Base-by-base conservation (phyloP, 768 basidiomycete species). In the Wakefieldia striispora region DNA sequence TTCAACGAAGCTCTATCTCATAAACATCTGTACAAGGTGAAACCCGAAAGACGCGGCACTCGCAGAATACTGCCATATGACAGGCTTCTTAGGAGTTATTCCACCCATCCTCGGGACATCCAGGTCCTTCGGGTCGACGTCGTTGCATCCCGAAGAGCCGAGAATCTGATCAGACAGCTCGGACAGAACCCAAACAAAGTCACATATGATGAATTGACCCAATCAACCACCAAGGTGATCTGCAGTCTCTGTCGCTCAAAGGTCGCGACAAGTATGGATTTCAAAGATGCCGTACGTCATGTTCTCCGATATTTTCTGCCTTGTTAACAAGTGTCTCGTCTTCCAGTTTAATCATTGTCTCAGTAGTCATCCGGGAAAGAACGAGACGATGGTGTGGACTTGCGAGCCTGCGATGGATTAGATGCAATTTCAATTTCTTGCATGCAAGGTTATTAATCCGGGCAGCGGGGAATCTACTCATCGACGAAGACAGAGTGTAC, bases 271-370 rank as follows among this genome's bases (percentile, higher is more conserved):
- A 29, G 2, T 10, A 50, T 59, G 52, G 4, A 27, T 50, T 55
- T 59, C 26, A 10, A 26, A 27, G 1, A 1, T 11, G 57, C 52
- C 13, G 57, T 50, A 35, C 12, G 57, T 47, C 23, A 20, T 13
- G 37, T 45, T n/a, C n/a, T 45, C 24, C 9, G 2, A 40, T 43
- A 6, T 20, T 13, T 42, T 27, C 20, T 29, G 12, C 27, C 4
- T n/a, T 27, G 27, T 33, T 45, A 4, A 58, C 17, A 4, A 8
- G 24, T 12, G 14, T 7, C 17, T n/a, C n/a, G 2, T 33, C 13
- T n/a, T 43, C 4, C 9, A 57, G 57, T 45, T 54, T 13, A 3
- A 40, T 3, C 57, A 58, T 11, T 55, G 52, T 24, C 45, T 59
- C 3, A 2, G 3, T 0, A 6, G 19, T 23, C 57, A 58, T 39